Percentiles rank a stretch among this genome's conserved stretches.
These are phyloP conservation scores for Nothophytophthora sp. DNA, from an alignment of 352 stramenopile species.

Conservation along the genomic window DNA sequence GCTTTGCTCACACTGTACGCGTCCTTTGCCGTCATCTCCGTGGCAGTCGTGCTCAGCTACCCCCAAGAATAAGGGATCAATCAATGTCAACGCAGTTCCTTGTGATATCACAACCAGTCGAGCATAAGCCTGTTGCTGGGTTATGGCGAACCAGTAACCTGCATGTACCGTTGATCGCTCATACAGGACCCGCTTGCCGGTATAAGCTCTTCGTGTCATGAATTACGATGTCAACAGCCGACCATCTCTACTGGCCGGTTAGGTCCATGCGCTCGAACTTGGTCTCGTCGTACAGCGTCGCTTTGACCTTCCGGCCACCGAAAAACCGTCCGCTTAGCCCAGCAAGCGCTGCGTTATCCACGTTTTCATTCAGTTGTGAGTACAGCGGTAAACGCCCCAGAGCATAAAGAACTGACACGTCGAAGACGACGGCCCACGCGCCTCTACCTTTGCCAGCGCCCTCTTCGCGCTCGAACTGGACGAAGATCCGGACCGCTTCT, in stretches of 20 bases:
- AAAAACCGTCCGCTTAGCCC: conserved; percentile 91
- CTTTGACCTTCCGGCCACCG: conserved; percentile 83
- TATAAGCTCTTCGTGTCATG: too few species aligned
- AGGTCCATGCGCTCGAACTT: conserved; percentile 76
- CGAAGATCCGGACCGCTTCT: conserved; percentile 90
- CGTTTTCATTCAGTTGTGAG: too few species aligned
- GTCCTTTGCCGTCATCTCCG: conserved; percentile 68
- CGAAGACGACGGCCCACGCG: too few species aligned
- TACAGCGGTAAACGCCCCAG: too few species aligned
- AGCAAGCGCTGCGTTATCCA: conserved; percentile 46
- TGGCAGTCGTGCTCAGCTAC: conserved; percentile 44
- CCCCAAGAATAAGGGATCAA: conserved; percentile 23
- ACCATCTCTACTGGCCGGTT: conserved; percentile 28
- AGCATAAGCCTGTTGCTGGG: too few species aligned
- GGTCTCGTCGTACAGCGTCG: conserved; percentile 79
- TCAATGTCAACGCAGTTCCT: neutral
- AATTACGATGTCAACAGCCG: too few species aligned
- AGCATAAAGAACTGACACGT: too few species aligned
- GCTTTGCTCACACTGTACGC: conserved; percentile 55
- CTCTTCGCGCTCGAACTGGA: conserved; percentile 70
- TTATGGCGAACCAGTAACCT: too few species aligned
- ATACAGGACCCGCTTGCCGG: too few species aligned
- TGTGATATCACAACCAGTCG: neutral
- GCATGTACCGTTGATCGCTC: too few species aligned
- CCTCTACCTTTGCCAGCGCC: conserved; percentile 81